Evolutionary conservation across 2,329 filamentous ascomycete genomes (phyloP).

Genomic region (Fusarium veterinarium): DNA sequence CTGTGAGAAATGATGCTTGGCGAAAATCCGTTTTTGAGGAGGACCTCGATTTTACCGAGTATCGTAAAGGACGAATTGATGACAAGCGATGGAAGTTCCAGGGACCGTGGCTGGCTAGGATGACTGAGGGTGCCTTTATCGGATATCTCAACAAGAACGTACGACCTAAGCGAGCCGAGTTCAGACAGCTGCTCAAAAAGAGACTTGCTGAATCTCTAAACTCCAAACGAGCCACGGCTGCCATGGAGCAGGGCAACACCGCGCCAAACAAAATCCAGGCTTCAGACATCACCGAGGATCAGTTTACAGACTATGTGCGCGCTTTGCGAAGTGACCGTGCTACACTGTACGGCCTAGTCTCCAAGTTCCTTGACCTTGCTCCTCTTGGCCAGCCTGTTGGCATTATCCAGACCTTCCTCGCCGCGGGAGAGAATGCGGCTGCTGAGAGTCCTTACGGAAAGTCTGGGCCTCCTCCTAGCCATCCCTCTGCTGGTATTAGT

Average conservation of each 20-base stretch:
- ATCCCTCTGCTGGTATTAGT: slow-evolving; percentile 71
- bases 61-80: slow-evolving; percentile 50
- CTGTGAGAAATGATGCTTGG: slow-evolving; percentile 39
- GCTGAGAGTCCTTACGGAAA: slow-evolving; percentile 60
- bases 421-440: slow-evolving; percentile 40
- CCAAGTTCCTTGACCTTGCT: slow-evolving; percentile 71
- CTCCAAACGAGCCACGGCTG: slow-evolving; percentile 49
- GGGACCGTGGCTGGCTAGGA: slow-evolving; percentile 74
- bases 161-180: slow-evolving; percentile 63
- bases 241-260: slow-evolving; percentile 53
- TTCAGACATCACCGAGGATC: slow-evolving; percentile 59
- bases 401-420: slow-evolving; percentile 42
- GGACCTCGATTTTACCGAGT: slow-evolving; percentile 63
- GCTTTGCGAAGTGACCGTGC: slow-evolving; percentile 63
- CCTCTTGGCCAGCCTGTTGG: slow-evolving; percentile 56
- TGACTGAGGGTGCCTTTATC: slow-evolving; percentile 70
- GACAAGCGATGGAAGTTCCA: slow-evolving; percentile 73
- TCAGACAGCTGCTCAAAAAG: slow-evolving; percentile 64
- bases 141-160: slow-evolving; percentile 66
- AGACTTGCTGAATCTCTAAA: slow-evolving; percentile 61
- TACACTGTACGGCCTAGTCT: slow-evolving; percentile 64
- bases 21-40: slow-evolving; percentile 70
- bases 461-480: slow-evolving; percentile 67
- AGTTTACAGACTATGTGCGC: slow-evolving; percentile 65
- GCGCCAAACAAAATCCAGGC: slow-evolving; percentile 45